A percentile compares a stretch with the other conserved stretches of the same genome.
Evolutionary conservation across 23 red algal genomes (phyloP).

Genomic region (Rhodosorus marinus): DNA sequence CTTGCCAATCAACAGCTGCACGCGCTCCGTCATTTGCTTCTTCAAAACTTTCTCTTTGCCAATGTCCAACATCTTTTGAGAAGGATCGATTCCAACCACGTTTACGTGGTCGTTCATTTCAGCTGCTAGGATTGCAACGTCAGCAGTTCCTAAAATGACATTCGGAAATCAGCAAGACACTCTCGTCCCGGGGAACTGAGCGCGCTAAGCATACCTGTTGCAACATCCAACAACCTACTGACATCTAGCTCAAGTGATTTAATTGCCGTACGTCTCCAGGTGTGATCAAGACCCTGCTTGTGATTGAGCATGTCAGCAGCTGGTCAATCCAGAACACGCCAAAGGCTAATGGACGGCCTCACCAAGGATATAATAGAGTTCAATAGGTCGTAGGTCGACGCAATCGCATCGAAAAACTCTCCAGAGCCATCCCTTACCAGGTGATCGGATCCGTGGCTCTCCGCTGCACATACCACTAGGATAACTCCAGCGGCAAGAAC

Average conservation of each 20-base stretch:
- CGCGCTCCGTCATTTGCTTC: background rate
- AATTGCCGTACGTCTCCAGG: background rate
- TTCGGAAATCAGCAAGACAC: too few species aligned
- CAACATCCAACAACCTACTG: too few species aligned
- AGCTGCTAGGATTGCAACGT: conserved; percentile 36
- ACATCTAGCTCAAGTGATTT: too few species aligned
- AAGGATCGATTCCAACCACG: conserved; percentile 36
- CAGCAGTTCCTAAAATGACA: too few species aligned
- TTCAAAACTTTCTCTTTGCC: conserved; percentile 7
- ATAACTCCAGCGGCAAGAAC: too few species aligned
- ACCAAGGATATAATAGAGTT: conserved; percentile 65
- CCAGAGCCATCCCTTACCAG: conserved; percentile 63
- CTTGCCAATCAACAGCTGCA: background rate
- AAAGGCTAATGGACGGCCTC: too few species aligned
- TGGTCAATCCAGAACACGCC: too few species aligned
- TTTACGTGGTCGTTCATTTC: background rate
- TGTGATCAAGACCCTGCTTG: conserved; percentile 3
- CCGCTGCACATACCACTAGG: too few species aligned
- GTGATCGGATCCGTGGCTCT: too few species aligned
- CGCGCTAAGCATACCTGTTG: too few species aligned
- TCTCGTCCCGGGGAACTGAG: too few species aligned
- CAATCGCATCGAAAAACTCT: conserved; percentile 61
- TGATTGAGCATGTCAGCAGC: too few species aligned
- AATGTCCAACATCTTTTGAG: conserved; percentile 35
- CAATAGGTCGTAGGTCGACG: conserved; percentile 60